These are phyloP conservation scores for Phytophthora agathidicida DNA, from an alignment of 352 stramenopile species.

Conservation along the genomic window DNA sequence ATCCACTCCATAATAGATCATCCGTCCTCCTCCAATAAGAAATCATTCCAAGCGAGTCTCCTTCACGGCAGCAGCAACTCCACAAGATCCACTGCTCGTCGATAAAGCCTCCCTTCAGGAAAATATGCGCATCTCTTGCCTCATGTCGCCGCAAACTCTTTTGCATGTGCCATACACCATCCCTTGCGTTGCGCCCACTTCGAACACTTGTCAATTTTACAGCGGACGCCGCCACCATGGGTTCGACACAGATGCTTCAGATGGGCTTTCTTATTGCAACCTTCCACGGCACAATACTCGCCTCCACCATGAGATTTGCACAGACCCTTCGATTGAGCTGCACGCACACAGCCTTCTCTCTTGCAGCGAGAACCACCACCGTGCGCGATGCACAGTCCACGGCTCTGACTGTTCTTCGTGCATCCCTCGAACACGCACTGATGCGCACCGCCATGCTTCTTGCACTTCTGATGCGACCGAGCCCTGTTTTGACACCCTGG, in stretches of 20 bases:
- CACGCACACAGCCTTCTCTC: constrained; percentile 75
- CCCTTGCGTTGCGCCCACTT: constrained; percentile 90
- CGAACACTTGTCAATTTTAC: constrained; percentile 77
- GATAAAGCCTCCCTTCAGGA: not conserved
- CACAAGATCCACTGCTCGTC: not conserved
- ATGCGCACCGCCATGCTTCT: constrained; percentile 88
- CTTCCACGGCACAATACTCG: constrained; percentile 82
- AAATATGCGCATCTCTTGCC: constrained; percentile 6
- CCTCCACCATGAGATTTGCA: constrained; percentile 88
- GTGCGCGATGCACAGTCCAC: constrained; percentile 85
- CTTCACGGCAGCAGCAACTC: not conserved
- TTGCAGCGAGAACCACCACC: constrained; percentile 84
- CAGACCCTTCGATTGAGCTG: constrained; percentile 85
- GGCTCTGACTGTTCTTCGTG: constrained; percentile 89
- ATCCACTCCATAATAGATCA: constrained; percentile 37
- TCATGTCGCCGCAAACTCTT: constrained; percentile 68
- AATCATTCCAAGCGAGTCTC: constrained; percentile 28
- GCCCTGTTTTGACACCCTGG: constrained; percentile 80
- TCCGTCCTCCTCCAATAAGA: constrained; percentile 32
- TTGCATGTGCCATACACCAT: constrained; percentile 90
- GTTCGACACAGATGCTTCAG: constrained; percentile 86
- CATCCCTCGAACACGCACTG: constrained; percentile 87
- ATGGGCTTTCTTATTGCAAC: constrained; percentile 88
- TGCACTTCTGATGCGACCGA: constrained; percentile 88
- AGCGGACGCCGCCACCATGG: constrained; percentile 86